Evolutionary conservation across 1,139 yeast genomes (phyloP).

Genomic region (Taiozyma sp.): DNA sequence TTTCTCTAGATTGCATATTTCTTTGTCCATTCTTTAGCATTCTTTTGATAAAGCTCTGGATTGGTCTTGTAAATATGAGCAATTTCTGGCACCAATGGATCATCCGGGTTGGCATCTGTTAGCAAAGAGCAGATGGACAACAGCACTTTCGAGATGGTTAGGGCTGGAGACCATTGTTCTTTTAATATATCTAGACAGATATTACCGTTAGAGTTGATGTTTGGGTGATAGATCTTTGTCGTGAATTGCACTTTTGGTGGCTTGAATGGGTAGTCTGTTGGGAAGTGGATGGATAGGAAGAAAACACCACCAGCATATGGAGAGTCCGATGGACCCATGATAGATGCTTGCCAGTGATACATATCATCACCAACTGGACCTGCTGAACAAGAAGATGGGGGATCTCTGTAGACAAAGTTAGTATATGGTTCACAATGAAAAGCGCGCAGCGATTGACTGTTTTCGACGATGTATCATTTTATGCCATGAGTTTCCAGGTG

Average conservation of each 20-base stretch:
- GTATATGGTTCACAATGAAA: conserved; percentile 16
- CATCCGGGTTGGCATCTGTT: conserved; percentile 98
- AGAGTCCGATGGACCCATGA: conserved; percentile 93
- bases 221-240: conserved; percentile 84
- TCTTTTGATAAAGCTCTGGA: conserved; percentile 90
- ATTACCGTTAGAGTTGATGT: conserved; percentile 85
- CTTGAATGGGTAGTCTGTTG: conserved; percentile 92
- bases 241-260: conserved; percentile 80
- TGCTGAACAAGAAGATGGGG: conserved; percentile 98
- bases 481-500: neutral
- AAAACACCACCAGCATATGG: conserved; percentile 94
- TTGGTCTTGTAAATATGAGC: conserved; percentile 96
- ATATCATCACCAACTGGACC: conserved; percentile 98
- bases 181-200: conserved; percentile 83
- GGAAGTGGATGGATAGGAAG: conserved; percentile 87
- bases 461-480: neutral
- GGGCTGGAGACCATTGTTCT: conserved; percentile 90
- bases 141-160: conserved; percentile 83
- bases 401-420: conserved; percentile 61
- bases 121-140: conserved; percentile 84
- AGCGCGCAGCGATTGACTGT: neutral
- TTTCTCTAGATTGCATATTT: conserved; percentile 76
- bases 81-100: conserved; percentile 97
- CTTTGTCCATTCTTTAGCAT: conserved; percentile 98
- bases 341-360: conserved; percentile 96